Base-by-base conservation (phyloP, 1,284 basidiomycete species). In the Fomitopsis betulina region DNA sequence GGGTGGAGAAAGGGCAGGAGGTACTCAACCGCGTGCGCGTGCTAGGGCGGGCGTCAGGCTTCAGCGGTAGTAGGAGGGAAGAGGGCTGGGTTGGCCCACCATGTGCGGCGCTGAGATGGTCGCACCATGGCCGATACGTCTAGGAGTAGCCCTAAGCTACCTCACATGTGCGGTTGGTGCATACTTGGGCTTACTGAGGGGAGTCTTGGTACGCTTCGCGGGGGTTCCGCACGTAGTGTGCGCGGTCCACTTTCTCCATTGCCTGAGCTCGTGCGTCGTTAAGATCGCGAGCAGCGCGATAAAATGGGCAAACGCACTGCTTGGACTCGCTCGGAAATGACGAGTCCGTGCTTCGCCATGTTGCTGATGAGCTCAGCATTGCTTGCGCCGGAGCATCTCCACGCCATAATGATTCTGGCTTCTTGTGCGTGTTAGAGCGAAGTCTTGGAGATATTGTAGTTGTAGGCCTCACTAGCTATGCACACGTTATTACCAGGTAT, bases 81-180 rank as follows among this genome's bases (percentile, higher is more conserved):
- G 5, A 52, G 49, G 38, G 38, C 32, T 10, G 42, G 12, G 23
- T 38, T 52, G 38, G 58, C 69, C 45, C 42, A 88, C 89, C 92
- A 94, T 96, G 70, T 96, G 94, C 2, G 94, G 94, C 0, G 94
- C 94, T 51, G 88, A 91, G 61, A 96, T 95, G 0, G 94, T 96
- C 21, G 93, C 94, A 13, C 84, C 86, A 63, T 88, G 80, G 2
- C 89, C 89, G 55, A 93, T 95, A 9, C 79, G 65, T 70, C 89
- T 93, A 65, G 49, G 3, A 27, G n/a, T 1, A 1, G 10, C 21
- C 8, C 2, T 0, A 10, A 7, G 13, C 1, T 21, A 43, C n/a
- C 10, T 43, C 13, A 10, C 3, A 17, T 4, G 54, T 37, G 9
- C 8, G 54, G 53, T 35, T 19, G 42, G 30, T 49, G 51, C 35